A percentile compares a stretch with the other conserved stretches of the same genome.
Conservation (phyloP, 352 stramenopile genomes). For the Pythium brachiatum region DNA sequence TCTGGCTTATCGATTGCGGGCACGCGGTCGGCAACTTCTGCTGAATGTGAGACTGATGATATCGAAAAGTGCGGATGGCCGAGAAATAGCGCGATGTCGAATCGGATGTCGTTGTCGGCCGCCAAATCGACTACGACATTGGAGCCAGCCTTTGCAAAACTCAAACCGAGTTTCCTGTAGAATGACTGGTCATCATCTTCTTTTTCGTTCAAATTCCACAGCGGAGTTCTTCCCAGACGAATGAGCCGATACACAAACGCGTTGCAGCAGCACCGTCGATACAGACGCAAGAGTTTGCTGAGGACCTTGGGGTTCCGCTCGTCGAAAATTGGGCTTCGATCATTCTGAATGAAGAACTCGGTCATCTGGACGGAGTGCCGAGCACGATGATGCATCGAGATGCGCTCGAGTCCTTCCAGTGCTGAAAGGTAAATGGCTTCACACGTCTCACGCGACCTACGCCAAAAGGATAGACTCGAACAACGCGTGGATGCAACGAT, state of each 20-base stretch:
- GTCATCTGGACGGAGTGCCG: constrained; percentile 11
- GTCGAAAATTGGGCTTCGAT: constrained; percentile 14
- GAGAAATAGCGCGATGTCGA: constrained; percentile 17
- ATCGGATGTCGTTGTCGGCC: not conserved
- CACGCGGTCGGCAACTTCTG: not conserved
- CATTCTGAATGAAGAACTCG: constrained; percentile 18
- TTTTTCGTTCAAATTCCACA: constrained; percentile 12
- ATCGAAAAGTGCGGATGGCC: constrained; percentile 11
- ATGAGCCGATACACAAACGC: constrained; percentile 24
- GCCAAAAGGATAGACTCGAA: constrained; percentile 2
- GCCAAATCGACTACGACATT: too few species aligned
- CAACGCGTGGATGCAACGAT: constrained; percentile 7
- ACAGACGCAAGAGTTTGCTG: constrained; percentile 14
- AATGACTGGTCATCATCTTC: constrained; percentile 10
- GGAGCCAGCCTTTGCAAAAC: not conserved
- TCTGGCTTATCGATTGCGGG: not conserved
- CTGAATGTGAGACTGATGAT: not conserved
- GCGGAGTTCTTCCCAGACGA: constrained; percentile 18
- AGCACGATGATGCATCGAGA: constrained; percentile 5
- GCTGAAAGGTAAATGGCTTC: not conserved
- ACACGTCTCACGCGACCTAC: constrained; percentile 3
- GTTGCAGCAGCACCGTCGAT: constrained; percentile 25
- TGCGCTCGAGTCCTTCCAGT: not conserved
- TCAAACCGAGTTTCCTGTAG: constrained; percentile 5
- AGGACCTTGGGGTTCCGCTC: not conserved